phyloP scores from a whole-genome alignment of 345 rosid genomes.

The Boechera divaricarpa region DNA sequence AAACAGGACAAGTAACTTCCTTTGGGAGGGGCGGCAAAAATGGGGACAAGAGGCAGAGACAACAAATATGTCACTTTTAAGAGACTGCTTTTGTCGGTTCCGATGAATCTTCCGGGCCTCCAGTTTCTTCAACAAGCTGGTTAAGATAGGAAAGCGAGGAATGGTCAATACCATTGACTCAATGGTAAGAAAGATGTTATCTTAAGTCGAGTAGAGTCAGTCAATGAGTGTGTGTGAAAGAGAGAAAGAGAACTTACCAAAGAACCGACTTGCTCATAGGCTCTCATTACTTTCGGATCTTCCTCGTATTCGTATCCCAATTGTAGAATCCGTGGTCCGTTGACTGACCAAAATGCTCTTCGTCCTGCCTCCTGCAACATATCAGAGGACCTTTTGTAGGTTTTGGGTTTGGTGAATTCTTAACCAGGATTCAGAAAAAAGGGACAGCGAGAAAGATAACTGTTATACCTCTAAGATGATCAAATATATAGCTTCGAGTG shows the following conservation, averaged over 20 bases:
- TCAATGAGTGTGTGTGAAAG: neutral
- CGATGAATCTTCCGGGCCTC: constrained; percentile 49
- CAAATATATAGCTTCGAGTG: constrained; percentile 85
- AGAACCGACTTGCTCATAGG: constrained; percentile 83
- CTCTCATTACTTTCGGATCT: constrained; percentile 90
- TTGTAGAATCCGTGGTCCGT: constrained; percentile 84
- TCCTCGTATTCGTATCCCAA: constrained; percentile 88
- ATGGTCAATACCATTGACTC: neutral
- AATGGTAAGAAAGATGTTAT: neutral
- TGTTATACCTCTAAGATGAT: constrained; percentile 68
- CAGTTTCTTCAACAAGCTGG: constrained; percentile 65
- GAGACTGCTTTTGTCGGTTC: constrained; percentile 49
- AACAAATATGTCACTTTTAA: constrained; percentile 13
- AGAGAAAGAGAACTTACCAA: constrained; percentile 56
- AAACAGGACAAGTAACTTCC: constrained; percentile 24
- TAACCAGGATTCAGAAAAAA: neutral
- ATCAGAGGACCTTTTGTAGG: constrained; percentile 2
- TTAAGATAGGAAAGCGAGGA: neutral
- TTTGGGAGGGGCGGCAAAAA: neutral
- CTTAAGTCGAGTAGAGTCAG: neutral
- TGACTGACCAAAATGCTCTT: constrained; percentile 87
- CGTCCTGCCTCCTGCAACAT: constrained; percentile 74
- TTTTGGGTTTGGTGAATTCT: constrained; percentile 7
- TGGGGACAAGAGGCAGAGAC: constrained; percentile 20
- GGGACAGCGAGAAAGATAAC: constrained; percentile 1